phyloP scores from a whole-genome alignment of 768 basidiomycete species.

The Naganishia antarctica region DNA sequence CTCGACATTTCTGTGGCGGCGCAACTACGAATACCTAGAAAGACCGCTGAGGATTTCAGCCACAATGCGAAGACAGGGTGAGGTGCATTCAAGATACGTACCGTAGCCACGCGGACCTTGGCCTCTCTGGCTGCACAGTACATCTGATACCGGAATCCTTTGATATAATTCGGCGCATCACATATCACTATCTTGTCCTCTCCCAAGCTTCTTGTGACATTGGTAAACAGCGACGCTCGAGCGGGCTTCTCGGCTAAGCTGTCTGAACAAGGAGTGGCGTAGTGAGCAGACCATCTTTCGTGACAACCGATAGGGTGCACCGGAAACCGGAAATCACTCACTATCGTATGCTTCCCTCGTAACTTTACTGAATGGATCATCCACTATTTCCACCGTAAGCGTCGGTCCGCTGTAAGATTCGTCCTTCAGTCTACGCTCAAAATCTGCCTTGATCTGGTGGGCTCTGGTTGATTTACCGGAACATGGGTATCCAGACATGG shows the following conservation, averaged over 20 bases:
- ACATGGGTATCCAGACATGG: constrained; percentile 78
- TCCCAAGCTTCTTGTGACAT: constrained; percentile 69
- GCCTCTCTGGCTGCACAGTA: constrained; percentile 91
- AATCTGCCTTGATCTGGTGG: constrained; percentile 58
- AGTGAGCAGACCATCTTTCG: not conserved
- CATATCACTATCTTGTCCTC: constrained; percentile 75
- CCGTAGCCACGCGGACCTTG: constrained; percentile 79
- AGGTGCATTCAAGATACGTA: constrained; percentile 51
- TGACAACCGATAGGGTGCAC: no score
- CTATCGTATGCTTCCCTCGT: constrained; percentile 68
- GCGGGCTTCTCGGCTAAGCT: constrained; percentile 81
- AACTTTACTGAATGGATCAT: constrained; percentile 68
- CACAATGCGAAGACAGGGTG: not conserved
- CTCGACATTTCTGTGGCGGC: constrained; percentile 65
- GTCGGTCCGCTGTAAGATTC: constrained; percentile 56
- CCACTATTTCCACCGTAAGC: constrained; percentile 57
- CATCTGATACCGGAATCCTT: constrained; percentile 96
- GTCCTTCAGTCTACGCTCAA: constrained; percentile 56
- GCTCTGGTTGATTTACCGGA: constrained; percentile 80
- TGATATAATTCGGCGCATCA: constrained; percentile 94
- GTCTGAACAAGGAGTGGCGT: constrained; percentile 53
- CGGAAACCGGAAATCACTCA: constrained; percentile 47
- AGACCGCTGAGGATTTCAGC: not conserved
- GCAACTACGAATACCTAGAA: constrained; percentile 51
- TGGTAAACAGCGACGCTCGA: constrained; percentile 73